Evolutionary conservation across 176 grass and related monocot species (phyloP), one percentile per base, ranked within the genome.

Genomic region (Musa schizocarpa): DNA sequence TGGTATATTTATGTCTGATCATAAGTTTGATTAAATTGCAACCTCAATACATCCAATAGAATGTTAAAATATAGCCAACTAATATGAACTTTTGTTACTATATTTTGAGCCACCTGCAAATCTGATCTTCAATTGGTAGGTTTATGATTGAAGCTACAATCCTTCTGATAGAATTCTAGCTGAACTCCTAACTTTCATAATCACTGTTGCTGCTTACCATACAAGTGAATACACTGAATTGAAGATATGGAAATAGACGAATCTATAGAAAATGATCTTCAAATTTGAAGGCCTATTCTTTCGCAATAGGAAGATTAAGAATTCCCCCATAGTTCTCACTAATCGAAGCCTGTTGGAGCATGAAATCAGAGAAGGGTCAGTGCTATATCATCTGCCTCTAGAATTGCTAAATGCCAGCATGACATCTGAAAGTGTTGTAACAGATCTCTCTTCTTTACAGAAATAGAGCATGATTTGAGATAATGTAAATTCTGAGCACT

Each of bases 291-390:
- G 13, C 7, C 22, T 74, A 19, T 34, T 34, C 52, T 74, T 74
- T 29, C 25, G 23, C 13, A 16, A 74, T 53, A 29, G 72, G 12
- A 57, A 74, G 72, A 55, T 25, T 20, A 17, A 74, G 29, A 26
- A 26, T 29, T 17, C 72, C 72, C 8, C 72, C 72, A n/a, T 74
- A 74, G 53, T 57, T 24, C 52, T 74, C 72, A 29, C 72, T 74
- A 19, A 74, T 56, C 34, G 52, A 26, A 19, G 72, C 53, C 72
- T 74, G 72, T 54, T 25, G 11, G 13, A 25, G 13, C 13, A 24
- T 53, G 0, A 73, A 56, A 26, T 4, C 3, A 24, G 43, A 12
- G 9, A 54, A 19, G n/a, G 2, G n/a, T 71, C 25, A 71, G 68
- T 71, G 43, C 17, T 29, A 43, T 52, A 51, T 11, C 20, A 13